Conservation (phyloP, 306 rosid genomes). For the Psophocarpus tetragonolobus region DNA sequence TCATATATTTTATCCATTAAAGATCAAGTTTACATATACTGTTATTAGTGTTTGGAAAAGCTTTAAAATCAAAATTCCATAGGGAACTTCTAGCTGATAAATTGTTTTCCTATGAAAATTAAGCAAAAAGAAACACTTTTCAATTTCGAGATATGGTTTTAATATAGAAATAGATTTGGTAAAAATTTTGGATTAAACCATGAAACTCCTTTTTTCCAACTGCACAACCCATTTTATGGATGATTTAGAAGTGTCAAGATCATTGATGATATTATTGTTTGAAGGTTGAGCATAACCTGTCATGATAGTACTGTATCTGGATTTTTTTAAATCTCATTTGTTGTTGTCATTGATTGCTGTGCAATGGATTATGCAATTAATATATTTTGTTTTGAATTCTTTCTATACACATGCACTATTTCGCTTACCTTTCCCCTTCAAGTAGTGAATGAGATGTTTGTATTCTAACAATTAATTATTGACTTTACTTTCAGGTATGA, state of each 20-base stretch:
- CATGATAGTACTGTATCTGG: not conserved
- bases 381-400: not conserved
- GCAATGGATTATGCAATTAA: not conserved
- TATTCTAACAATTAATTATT: not conserved
- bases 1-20: too few relatives aligned
- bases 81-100: not conserved
- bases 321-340: not conserved
- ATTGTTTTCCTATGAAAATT: not conserved
- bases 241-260: not conserved
- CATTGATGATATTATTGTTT: not conserved
- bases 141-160: not conserved
- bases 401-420: not conserved
- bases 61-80: too few relatives aligned
- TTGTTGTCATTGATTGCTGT: not conserved
- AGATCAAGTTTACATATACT: too few relatives aligned
- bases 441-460: not conserved
- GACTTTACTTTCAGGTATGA: constrained; percentile 47
- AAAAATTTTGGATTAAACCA: not conserved
- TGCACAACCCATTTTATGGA: not conserved
- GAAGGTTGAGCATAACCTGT: not conserved
- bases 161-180: not conserved
- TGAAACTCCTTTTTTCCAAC: not conserved
- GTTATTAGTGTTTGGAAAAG: not conserved
- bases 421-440: not conserved
- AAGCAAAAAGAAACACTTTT: not conserved